Base-by-base conservation (phyloP, 2,329 filamentous ascomycete genomes). In the Domatiomyces globalis region DNA sequence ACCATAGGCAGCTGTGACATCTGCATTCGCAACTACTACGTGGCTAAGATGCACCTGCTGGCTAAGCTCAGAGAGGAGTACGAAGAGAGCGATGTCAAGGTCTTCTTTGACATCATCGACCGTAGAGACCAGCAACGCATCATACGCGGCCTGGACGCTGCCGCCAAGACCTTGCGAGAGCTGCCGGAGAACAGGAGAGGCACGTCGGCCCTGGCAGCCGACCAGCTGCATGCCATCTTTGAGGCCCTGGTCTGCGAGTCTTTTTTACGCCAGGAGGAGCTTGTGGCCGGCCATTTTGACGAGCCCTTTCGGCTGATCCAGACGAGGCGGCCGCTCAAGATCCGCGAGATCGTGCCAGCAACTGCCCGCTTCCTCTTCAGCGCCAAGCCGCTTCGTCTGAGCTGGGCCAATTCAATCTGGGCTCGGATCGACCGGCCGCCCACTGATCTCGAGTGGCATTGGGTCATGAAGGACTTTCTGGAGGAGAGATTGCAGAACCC, bases 331-430 rank as follows among this genome's bases (percentile, higher is more conserved):
- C 79, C 80, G n/a, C 73, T 95, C 17, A 87, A 84, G 62, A 75
- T 95, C 22, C 79, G 80, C 1, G 78, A 81, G 22, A 87, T 77
- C 51, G 76, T 94, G 2, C 89, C 90, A 1, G 86, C 87, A 10
- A 87, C 92, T 74, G 85, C 84, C 2, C 80, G 77, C 18, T 95
- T 95, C 60, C 74, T 95, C 1, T 95, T 95, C 62, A 83, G 85
- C 58, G 71, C 78, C 27, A 80, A 90, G 56, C 68, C 73, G 20
- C 70, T 71, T 46, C 79, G 85, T 48, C 74, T 74, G 42, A 69
- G 73, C 43, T 94, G 88, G 76, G 87, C 86, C 1, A 70, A 74
- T 36, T 71, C 75, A 48, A 36, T 45, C 29, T 89, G 85, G 79
- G 73, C 74, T n/a, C 79, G 77, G 42, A 77, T 85, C 56, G 73